phyloP scores from a whole-genome alignment of 2,329 filamentous ascomycete genomes.

The Berkeleyomyces basicola region DNA sequence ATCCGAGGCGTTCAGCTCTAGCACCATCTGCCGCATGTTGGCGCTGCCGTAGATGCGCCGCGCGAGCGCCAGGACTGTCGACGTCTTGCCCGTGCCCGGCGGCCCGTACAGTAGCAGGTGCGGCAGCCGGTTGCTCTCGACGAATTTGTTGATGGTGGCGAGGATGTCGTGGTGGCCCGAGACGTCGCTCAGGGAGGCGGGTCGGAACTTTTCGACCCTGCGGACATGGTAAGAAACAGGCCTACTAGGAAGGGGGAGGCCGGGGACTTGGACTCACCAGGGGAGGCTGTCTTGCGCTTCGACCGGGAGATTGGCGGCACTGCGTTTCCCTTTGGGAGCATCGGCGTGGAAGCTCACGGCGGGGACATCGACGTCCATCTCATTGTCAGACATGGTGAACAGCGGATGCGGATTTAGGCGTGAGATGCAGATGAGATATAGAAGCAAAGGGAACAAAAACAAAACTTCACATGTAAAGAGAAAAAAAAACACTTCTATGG shows the following conservation, averaged over 20 bases:
- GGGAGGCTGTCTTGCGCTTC: constrained; percentile 87
- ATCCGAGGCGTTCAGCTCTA: constrained; percentile 93
- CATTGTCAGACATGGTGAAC: constrained; percentile 40
- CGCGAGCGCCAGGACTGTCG: constrained; percentile 83
- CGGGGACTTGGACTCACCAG: constrained; percentile 43
- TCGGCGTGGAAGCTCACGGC: constrained; percentile 54
- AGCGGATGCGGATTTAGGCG: not conserved
- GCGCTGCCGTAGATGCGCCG: constrained; percentile 79
- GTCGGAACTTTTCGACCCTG: constrained; percentile 95
- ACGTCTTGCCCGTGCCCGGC: constrained; percentile 93
- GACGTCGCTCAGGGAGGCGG: constrained; percentile 75
- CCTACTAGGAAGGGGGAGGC: not conserved
- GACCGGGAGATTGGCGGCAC: constrained; percentile 79
- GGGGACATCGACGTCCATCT: constrained; percentile 43
- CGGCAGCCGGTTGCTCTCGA: constrained; percentile 83
- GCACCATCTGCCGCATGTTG: constrained; percentile 95
- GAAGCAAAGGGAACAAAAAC: not conserved
- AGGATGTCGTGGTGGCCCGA: constrained; percentile 96
- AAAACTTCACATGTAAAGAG: not conserved
- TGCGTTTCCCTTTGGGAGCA: constrained; percentile 74
- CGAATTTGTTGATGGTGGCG: constrained; percentile 92
- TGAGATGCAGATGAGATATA: not conserved
- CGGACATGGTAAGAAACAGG: not conserved
- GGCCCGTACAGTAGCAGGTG: constrained; percentile 95
- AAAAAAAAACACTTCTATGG: too few relatives aligned